Percentiles rank a stretch among this genome's conserved stretches.
These are phyloP conservation scores for Pseudogymnoascus sp. DNA, from an alignment of 2,329 filamentous ascomycete genomes.

Conservation along the genomic window DNA sequence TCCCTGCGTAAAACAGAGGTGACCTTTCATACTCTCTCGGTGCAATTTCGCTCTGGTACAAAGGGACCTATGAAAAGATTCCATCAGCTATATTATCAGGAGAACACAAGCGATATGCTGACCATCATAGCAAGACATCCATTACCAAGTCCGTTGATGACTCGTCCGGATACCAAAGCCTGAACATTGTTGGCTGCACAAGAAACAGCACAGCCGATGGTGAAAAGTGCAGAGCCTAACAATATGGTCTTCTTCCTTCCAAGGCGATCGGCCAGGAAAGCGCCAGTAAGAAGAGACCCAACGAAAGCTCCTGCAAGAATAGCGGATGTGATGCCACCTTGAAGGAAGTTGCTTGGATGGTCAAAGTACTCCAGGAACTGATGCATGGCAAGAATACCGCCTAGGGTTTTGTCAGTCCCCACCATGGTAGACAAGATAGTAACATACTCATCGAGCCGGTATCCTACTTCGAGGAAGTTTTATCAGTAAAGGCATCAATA, in stretches of 20 bases:
- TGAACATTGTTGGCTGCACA: slow-evolving; percentile 20
- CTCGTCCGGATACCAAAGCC: slow-evolving; percentile 24
- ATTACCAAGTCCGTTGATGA: slow-evolving; percentile 24
- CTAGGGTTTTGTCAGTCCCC: background rate
- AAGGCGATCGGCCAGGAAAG: slow-evolving; percentile 37
- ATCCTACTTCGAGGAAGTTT: slow-evolving; percentile 15
- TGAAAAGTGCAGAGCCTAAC: slow-evolving; percentile 36
- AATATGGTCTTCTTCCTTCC: slow-evolving; percentile 37
- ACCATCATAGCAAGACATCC: slow-evolving; percentile 15
- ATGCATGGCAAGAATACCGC: slow-evolving; percentile 21
- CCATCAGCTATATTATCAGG: too few relatives aligned
- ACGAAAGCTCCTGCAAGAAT: slow-evolving; percentile 40
- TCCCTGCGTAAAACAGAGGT: too few relatives aligned
- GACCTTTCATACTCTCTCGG: too few relatives aligned
- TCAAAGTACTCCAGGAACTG: slow-evolving; percentile 25
- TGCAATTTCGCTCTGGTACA: too few relatives aligned
- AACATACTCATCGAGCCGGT: slow-evolving; percentile 20
- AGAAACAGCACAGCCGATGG: slow-evolving; percentile 31
- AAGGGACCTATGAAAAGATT: too few relatives aligned
- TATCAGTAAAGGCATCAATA: background rate
- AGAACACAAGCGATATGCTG: background rate
- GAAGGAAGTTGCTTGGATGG: slow-evolving; percentile 22
- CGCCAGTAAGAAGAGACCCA: slow-evolving; percentile 35
- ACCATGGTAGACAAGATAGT: background rate
- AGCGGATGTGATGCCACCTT: slow-evolving; percentile 34